A percentile compares a stretch with the other conserved stretches of the same genome.
These are phyloP conservation scores for Silene noctiflora DNA, from an alignment of 179 eudicot species.

Conservation along the genomic window DNA sequence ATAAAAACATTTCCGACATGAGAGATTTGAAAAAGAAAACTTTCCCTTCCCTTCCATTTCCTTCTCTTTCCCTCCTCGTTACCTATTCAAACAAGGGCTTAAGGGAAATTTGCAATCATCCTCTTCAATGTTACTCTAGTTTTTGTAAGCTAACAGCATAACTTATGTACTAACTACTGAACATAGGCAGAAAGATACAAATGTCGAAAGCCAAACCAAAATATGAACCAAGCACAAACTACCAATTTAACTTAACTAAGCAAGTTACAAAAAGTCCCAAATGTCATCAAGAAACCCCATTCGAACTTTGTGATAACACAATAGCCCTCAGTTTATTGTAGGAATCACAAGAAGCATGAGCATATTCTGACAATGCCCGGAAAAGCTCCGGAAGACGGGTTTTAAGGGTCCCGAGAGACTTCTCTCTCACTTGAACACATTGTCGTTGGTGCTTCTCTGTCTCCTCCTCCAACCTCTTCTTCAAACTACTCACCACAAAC, in stretches of 20 bases:
- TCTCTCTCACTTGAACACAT: slow-evolving; percentile 80
- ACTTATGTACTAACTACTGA: not conserved
- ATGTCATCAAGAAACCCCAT: slow-evolving; percentile 40
- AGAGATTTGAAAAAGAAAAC: no score
- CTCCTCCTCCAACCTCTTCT: slow-evolving; percentile 75
- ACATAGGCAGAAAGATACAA: slow-evolving; percentile 4
- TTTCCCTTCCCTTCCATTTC: no score
- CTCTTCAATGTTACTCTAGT: not conserved
- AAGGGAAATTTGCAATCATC: not conserved
- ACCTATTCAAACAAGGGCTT: no score
- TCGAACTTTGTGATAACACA: slow-evolving; percentile 40
- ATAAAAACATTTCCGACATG: no score
- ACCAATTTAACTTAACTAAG: slow-evolving; percentile 2
- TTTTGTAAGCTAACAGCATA: not conserved
- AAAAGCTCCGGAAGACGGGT: slow-evolving; percentile 79
- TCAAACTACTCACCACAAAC: slow-evolving; percentile 62
- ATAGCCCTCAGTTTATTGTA: slow-evolving; percentile 51
- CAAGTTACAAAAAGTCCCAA: not conserved
- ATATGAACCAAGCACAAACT: slow-evolving; percentile 1
- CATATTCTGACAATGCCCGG: slow-evolving; percentile 68
- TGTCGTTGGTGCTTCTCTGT: slow-evolving; percentile 60
- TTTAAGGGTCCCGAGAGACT: slow-evolving; percentile 71
- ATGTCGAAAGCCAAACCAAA: not conserved
- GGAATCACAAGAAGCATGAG: slow-evolving; percentile 55
- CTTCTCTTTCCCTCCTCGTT: no score